These are phyloP conservation scores for Coelastrella sp. DNA, from an alignment of 139 green algal genomes.

Conservation along the genomic window DNA sequence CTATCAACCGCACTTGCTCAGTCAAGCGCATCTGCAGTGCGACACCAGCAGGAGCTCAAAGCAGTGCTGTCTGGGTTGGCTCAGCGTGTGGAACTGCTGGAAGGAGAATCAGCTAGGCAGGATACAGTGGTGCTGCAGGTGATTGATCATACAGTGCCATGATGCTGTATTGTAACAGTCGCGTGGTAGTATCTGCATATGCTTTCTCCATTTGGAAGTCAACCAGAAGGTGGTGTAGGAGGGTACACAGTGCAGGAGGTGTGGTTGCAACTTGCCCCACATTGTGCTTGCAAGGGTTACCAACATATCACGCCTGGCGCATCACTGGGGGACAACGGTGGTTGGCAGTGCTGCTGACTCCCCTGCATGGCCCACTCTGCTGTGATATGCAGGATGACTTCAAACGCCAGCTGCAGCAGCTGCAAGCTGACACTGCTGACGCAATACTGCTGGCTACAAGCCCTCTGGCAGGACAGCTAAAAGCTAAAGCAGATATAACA, in stretches of 20 bases:
- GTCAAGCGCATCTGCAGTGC: not conserved
- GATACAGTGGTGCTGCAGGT: slow-evolving; percentile 31
- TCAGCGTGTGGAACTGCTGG: not conserved
- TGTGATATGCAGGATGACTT: slow-evolving; percentile 10
- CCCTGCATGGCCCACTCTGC: too few species aligned
- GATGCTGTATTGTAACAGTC: too few species aligned
- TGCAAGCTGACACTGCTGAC: not conserved
- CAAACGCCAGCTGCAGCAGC: not conserved
- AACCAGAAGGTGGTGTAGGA: too few species aligned
- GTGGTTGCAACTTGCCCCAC: too few species aligned
- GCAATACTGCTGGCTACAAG: not conserved
- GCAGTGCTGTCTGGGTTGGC: slow-evolving; percentile 10
- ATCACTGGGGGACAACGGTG: too few species aligned
- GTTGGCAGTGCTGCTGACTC: too few species aligned
- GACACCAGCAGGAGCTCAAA: slow-evolving; percentile 1
- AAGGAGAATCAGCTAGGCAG: slow-evolving; percentile 1
- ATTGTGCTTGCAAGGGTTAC: too few species aligned
- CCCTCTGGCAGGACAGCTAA: not conserved
- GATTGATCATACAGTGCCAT: not conserved
- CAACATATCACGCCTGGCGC: too few species aligned
- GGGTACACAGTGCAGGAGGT: too few species aligned
- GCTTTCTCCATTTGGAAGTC: too few species aligned
- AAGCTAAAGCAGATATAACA: slow-evolving; percentile 6
- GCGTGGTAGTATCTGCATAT: too few species aligned
- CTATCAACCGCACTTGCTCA: not conserved